Percentiles rank a stretch among this genome's conserved stretches.
These are phyloP conservation scores for Aspergillus brunneoviolaceus DNA, from an alignment of 2,329 filamentous ascomycete genomes.

Conservation along the genomic window DNA sequence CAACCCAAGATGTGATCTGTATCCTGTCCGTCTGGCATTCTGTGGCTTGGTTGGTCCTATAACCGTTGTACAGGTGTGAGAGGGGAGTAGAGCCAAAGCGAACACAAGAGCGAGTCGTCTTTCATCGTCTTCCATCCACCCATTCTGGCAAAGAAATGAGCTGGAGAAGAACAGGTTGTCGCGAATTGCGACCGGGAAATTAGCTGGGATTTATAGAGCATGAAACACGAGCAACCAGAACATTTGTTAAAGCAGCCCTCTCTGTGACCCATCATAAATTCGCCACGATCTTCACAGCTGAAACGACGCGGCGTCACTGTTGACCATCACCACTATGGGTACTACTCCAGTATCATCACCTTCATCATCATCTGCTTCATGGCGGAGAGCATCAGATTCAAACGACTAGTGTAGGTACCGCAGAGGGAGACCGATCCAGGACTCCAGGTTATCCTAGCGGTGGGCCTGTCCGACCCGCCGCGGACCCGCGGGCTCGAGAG, in stretches of 20 bases:
- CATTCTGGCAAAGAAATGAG: slow-evolving; percentile 6
- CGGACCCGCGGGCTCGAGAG: neutral
- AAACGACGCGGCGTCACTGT: neutral
- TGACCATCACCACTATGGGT: neutral
- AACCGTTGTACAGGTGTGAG: slow-evolving; percentile 15
- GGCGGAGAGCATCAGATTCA: slow-evolving; percentile 3
- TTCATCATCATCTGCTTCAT: neutral
- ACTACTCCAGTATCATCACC: neutral
- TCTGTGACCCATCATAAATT: slow-evolving; percentile 1
- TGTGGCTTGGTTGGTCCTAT: slow-evolving; percentile 8
- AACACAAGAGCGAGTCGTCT: too few relatives aligned
- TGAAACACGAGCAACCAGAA: slow-evolving; percentile 5
- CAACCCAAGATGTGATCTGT: slow-evolving; percentile 19
- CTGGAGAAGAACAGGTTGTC: neutral
- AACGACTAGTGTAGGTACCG: slow-evolving; percentile 6
- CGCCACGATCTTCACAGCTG: slow-evolving; percentile 2
- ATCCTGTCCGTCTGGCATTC: slow-evolving; percentile 9
- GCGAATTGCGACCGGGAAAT: neutral
- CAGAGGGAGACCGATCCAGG: neutral
- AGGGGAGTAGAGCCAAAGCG: neutral
- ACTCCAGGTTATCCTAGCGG: neutral
- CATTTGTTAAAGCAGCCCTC: neutral
- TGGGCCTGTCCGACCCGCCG: neutral
- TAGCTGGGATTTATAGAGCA: slow-evolving; percentile 6
- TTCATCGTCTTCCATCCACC: neutral